These are phyloP conservation scores for Antitrichia curtipendula DNA, from an alignment of 225 moss, liverwort and hornwort genomes.

Conservation along the genomic window DNA sequence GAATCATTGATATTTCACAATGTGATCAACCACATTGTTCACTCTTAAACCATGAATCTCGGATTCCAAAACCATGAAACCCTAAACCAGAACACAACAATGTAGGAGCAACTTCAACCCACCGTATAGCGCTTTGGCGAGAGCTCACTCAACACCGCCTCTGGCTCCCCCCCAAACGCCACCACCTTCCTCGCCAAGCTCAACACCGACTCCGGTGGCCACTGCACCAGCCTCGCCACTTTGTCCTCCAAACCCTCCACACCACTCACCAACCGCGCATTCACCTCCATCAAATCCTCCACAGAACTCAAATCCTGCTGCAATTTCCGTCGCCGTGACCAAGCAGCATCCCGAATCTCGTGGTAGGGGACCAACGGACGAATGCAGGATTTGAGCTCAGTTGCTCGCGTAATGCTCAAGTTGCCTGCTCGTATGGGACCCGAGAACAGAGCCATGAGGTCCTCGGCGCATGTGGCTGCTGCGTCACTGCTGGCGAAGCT, in stretches of 20 bases:
- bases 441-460: conserved; percentile 35
- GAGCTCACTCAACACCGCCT: conserved; percentile 23
- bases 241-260: background rate
- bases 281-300: conserved; percentile 16
- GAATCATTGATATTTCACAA: background rate
- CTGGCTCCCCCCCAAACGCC: conserved; percentile 30
- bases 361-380: conserved; percentile 32
- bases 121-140: conserved; percentile 20
- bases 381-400: conserved; percentile 20
- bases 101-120: background rate
- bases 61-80: background rate
- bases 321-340: background rate
- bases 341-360: background rate
- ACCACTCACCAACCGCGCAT: background rate
- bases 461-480: conserved; percentile 23
- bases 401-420: conserved; percentile 2
- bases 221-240: conserved; percentile 31
- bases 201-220: conserved; percentile 25
- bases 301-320: background rate
- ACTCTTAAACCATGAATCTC: background rate
- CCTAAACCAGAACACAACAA: background rate
- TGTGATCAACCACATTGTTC: background rate
- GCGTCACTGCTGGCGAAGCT: conserved; percentile 7
- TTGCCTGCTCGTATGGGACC: conserved; percentile 8
- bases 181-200: conserved; percentile 4